Evolutionary conservation across 1,139 yeast species (phyloP).

Genomic region (Saccharomyces hybrid): DNA sequence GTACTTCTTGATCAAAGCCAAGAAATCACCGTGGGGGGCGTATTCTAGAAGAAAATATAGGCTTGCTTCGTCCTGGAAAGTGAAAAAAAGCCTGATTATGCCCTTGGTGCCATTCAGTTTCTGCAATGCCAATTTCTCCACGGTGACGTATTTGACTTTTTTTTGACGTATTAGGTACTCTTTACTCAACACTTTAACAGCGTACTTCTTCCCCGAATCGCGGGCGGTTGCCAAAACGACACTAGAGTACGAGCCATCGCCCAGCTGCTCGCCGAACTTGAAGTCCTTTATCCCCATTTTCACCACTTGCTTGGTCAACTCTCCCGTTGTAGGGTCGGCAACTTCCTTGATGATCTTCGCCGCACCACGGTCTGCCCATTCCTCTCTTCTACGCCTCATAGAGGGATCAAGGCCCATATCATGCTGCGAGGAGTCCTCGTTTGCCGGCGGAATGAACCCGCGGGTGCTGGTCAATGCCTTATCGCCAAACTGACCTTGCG

Average conservation of each 20-base stretch:
- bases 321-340: slow-evolving; percentile 38
- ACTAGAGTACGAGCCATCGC: slow-evolving; percentile 73
- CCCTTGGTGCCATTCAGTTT: slow-evolving; percentile 61
- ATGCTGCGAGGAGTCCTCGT: slow-evolving; percentile 10
- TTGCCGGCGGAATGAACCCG: slow-evolving; percentile 13
- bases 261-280: slow-evolving; percentile 58
- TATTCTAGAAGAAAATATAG: slow-evolving; percentile 69
- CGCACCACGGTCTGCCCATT: slow-evolving; percentile 33
- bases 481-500: slow-evolving; percentile 7
- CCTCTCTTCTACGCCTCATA: slow-evolving; percentile 21
- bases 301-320: slow-evolving; percentile 38
- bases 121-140: slow-evolving; percentile 65
- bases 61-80: slow-evolving; percentile 65
- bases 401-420: slow-evolving; percentile 16
- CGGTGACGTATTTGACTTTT: slow-evolving; percentile 67
- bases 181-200: slow-evolving; percentile 64
- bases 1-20: slow-evolving; percentile 47
- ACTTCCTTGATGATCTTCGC: slow-evolving; percentile 41
- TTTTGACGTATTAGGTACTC: slow-evolving; percentile 67
- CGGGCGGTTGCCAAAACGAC: slow-evolving; percentile 61
- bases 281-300: slow-evolving; percentile 54
- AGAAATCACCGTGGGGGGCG: slow-evolving; percentile 69
- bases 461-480: slow-evolving; percentile 20
- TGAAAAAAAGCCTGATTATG: slow-evolving; percentile 59
- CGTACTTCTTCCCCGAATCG: slow-evolving; percentile 46